A percentile compares a stretch with the other conserved stretches of the same genome.
Evolutionary conservation across 345 rosid species (phyloP).

Genomic region (Populus nigra): DNA sequence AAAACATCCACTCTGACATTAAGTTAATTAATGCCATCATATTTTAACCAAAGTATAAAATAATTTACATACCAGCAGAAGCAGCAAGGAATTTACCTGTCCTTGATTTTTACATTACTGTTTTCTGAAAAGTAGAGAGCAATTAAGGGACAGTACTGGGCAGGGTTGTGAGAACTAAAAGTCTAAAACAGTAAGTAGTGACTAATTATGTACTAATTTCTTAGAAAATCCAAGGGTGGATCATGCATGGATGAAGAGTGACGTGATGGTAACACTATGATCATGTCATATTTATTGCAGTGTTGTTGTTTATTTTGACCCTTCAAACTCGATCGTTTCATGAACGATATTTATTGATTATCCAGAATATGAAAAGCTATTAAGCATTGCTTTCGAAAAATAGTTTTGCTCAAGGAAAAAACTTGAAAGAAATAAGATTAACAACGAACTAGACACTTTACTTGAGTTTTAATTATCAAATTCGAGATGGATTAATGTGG

Average conservation of each 20-base stretch:
- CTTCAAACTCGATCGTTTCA: no score
- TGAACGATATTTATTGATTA: no score
- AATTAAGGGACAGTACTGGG: not conserved
- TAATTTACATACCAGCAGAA: not conserved
- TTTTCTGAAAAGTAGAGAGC: not conserved
- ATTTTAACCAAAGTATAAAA: not conserved
- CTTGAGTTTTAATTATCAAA: no score
- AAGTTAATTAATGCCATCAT: not conserved
- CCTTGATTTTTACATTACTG: not conserved
- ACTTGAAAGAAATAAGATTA: no score
- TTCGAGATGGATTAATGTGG: no score
- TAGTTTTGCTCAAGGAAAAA: no score
- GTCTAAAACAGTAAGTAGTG: not conserved
- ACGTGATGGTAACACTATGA: not conserved
- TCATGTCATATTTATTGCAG: no score
- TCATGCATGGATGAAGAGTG: not conserved
- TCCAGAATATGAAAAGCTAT: no score
- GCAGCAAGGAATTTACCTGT: not conserved
- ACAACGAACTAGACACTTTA: no score
- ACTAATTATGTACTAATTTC: not conserved
- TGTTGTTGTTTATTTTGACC: no score
- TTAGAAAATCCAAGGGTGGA: not conserved
- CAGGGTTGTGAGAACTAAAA: not conserved
- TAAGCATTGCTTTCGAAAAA: no score
- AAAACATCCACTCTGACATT: not conserved